These are phyloP conservation scores for Trichoderma breve DNA, from an alignment of 2,329 filamentous ascomycete genomes.

Conservation along the genomic window DNA sequence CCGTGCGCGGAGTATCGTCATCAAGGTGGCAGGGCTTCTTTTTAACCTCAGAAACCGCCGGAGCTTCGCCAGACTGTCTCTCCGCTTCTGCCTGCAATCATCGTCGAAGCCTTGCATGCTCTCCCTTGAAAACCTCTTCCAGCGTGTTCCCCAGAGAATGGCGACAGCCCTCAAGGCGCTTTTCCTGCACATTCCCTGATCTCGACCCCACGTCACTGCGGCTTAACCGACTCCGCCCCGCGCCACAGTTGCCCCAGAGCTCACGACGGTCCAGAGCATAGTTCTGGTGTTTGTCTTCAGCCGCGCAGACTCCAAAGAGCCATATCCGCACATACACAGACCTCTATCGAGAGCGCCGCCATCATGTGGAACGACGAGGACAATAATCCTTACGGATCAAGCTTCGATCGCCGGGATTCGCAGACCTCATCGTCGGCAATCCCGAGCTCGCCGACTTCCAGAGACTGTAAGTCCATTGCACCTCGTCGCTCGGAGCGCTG, in stretches of 20 bases:
- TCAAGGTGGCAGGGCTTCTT: constrained; percentile 19
- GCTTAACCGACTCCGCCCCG: constrained; percentile 21
- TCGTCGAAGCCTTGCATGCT: not conserved
- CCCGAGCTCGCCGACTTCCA: constrained; percentile 59
- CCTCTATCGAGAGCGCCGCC: constrained; percentile 17
- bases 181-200: constrained; percentile 21
- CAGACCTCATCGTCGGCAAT: constrained; percentile 66
- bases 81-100: constrained; percentile 10
- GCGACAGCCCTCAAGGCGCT: constrained; percentile 23
- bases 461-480: constrained; percentile 52
- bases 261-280: constrained; percentile 20
- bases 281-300: constrained; percentile 15
- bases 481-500: not conserved
- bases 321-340: not conserved
- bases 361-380: constrained; percentile 97
- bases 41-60: constrained; percentile 1
- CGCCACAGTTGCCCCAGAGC: constrained; percentile 23
- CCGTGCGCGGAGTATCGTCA: constrained; percentile 24
- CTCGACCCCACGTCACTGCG: constrained; percentile 17
- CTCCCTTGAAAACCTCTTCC: not conserved
- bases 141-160: constrained; percentile 23
- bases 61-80: constrained; percentile 13
- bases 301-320: not conserved
- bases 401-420: constrained; percentile 84
- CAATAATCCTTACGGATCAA: constrained; percentile 92